A percentile compares a stretch with the other conserved stretches of the same genome.
Conservation (phyloP, 176 grass and related monocot species). For the Puya raimondii region DNA sequence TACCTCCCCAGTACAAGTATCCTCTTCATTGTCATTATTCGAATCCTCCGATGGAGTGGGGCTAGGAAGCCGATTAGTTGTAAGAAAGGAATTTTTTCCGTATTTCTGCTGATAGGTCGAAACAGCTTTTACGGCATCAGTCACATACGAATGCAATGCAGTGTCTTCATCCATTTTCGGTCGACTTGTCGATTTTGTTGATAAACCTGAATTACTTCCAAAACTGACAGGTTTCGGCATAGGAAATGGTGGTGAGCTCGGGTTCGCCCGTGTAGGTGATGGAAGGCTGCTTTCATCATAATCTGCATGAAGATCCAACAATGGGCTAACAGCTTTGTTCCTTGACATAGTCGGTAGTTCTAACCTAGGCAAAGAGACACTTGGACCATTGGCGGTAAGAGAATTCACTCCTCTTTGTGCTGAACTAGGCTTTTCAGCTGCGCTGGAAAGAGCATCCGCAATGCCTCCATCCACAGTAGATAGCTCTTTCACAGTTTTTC, state of each 20-base stretch:
- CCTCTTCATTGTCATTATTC: conserved; percentile 26
- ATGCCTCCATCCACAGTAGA: not conserved
- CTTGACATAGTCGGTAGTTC: conserved; percentile 29
- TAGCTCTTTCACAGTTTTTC: conserved; percentile 12
- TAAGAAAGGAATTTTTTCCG: conserved; percentile 42
- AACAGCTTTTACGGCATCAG: conserved; percentile 80
- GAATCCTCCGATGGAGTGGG: conserved; percentile 82
- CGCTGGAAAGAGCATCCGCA: not conserved
- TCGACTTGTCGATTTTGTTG: conserved; percentile 20
- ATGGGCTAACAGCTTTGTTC: conserved; percentile 52
- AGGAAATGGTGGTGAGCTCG: conserved; percentile 40
- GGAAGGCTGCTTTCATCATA: conserved; percentile 93
- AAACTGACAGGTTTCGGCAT: conserved; percentile 56
- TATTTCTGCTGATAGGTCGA: conserved; percentile 82
- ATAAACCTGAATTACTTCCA: conserved; percentile 30
- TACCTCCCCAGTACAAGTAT: conserved; percentile 41
- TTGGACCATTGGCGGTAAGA: conserved; percentile 7
- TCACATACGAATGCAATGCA: conserved; percentile 38
- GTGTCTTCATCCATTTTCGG: conserved; percentile 23
- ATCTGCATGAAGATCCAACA: conserved; percentile 91
- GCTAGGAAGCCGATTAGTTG: conserved; percentile 69
- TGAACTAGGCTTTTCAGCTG: not conserved
- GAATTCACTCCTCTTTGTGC: conserved; percentile 33
- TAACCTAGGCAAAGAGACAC: conserved; percentile 32
- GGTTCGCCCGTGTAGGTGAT: conserved; percentile 61